Evolutionary conservation across 129 eudicot species (phyloP), one percentile per base, ranked within the genome.

Genomic region (Flaveria robusta): DNA sequence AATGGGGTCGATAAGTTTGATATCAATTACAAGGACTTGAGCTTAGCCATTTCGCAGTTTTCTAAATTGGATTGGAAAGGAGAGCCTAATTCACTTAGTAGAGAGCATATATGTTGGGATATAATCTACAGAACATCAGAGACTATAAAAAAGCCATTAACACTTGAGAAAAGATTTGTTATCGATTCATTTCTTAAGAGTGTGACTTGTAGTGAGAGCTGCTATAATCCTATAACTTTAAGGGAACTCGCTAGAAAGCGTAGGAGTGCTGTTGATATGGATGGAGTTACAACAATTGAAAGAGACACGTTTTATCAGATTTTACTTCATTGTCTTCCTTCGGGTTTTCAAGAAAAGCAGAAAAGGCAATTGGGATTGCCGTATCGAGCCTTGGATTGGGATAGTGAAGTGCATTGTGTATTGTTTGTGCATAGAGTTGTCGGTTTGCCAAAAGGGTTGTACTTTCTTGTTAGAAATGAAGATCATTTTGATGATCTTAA

Each of bases 181-280:
- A 20, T 82, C 22, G 83, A 84, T 72, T 79, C 89, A 6, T 85
- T 85, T 71, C 76, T 31, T 34, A 64, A 86, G 52, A 63, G 87
- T 77, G 86, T 72, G 68, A 52, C 68, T 46, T 81, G 78, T 43
- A 84, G 90, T 77, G 91, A 73, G 19, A 58, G 78, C 79, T 73
- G 85, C 23, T 91, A 91, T 56, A 83, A 77, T 66, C 87, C 72
- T 14, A 26, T 94, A 14, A 84, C 81, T 72, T 60, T 94, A 50
- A 78, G 87, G 34, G 88, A 94, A 70, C 81, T 94, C 51, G 98
- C 91, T 58, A 85, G 98, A 76, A 89, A 84, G 78, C 89, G 98
- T 68, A 86, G 98, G 84, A 94, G 98, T 87, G 98, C 93, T 1
- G 98, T 94, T 10, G 96, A 89, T 74, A 94, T 94, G 98, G 98